These are phyloP conservation scores for thale cress (Arabidopsis thaliana) DNA, from an alignment of 345 rosid genomes.

Conservation along the genomic window TAIR10.1 NC_003070.9:23618501-23619000, in stretches of 20 bases:
- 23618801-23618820: neutral
- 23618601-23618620: slow-evolving; percentile 99
- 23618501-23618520: slow-evolving; percentile 46
- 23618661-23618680: slow-evolving; percentile 36
- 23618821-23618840: neutral
- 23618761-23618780: slow-evolving; percentile 1
- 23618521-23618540: slow-evolving; percentile 50
- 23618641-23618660: slow-evolving; percentile 35
- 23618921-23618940: neutral
- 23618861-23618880: neutral
- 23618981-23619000: slow-evolving; percentile 10
- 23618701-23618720: neutral
- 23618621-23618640: slow-evolving; percentile 96
- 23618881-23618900: neutral
- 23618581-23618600: slow-evolving; percentile 83
- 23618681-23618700: slow-evolving; percentile 41
- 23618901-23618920: neutral
- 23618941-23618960: slow-evolving; percentile 30
- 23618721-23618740: neutral
- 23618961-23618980: slow-evolving; percentile 16
- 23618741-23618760: neutral
- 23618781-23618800: slow-evolving; percentile 3
- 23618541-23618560: slow-evolving; percentile 52
- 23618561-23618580: slow-evolving; percentile 84
- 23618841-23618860: slow-evolving; percentile 32